Conservation (phyloP, 2,329 filamentous ascomycete genomes). For the Clonostachys rosea region DNA sequence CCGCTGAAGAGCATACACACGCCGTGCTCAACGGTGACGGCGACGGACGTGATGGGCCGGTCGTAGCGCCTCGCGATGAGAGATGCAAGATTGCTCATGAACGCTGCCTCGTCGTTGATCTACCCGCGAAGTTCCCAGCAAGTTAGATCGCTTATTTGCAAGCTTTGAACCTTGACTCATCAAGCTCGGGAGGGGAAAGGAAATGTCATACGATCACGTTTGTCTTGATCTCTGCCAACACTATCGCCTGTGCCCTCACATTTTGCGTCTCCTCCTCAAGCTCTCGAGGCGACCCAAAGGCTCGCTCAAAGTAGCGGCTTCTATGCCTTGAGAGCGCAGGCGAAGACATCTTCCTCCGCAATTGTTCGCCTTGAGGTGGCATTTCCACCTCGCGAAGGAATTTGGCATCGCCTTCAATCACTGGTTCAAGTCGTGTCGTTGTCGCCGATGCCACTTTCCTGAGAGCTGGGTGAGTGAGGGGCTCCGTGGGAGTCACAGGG, state of each 20-base stretch:
- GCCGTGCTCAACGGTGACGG: conserved; percentile 72
- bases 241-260: conserved; percentile 49
- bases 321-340: conserved; percentile 10
- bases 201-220: conserved; percentile 48
- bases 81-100: conserved; percentile 70
- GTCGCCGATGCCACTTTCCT: background rate
- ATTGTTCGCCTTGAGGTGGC: conserved; percentile 5
- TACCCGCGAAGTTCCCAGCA: conserved; percentile 20
- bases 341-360: conserved; percentile 9
- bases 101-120: conserved; percentile 70
- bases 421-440: conserved; percentile 15
- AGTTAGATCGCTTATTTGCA: background rate
- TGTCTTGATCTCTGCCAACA: conserved; percentile 60
- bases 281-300: conserved; percentile 28
- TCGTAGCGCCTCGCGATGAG: conserved; percentile 72
- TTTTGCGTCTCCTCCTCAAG: conserved; percentile 27
- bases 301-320: conserved; percentile 37
- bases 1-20: conserved; percentile 71
- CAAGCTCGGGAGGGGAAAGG: background rate
- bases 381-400: conserved; percentile 8
- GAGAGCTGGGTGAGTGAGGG: background rate
- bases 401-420: conserved; percentile 17
- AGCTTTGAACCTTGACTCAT: too few relatives aligned
- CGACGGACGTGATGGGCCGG: conserved; percentile 67
- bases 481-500: background rate